Conservation (phyloP, 1,284 basidiomycete species). For the Sporisorium exsertum region DNA sequence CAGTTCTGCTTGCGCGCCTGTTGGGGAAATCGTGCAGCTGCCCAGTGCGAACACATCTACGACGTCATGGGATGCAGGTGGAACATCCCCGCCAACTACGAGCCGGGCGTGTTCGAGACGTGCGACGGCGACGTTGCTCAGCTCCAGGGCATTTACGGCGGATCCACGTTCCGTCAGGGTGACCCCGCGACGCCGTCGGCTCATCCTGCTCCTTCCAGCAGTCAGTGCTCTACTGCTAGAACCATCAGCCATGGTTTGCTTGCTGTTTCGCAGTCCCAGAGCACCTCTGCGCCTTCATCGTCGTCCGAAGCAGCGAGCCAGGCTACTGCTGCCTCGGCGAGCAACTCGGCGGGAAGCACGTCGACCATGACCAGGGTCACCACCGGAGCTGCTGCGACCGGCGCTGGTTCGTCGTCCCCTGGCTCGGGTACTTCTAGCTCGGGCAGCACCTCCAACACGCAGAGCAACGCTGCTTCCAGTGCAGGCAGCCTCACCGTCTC, state of each 20-base stretch:
- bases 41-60: conserved; percentile 65
- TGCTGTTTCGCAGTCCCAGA: conserved; percentile 7
- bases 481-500: conserved; percentile 22
- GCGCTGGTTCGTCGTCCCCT: not conserved
- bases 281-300: conserved; percentile 11
- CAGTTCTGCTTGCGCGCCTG: conserved; percentile 66
- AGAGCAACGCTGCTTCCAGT: conserved; percentile 31
- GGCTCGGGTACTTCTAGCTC: conserved; percentile 5
- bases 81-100: conserved; percentile 63
- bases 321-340: not conserved
- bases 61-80: conserved; percentile 64
- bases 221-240: conserved; percentile 31
- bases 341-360: not conserved
- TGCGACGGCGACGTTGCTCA: conserved; percentile 58
- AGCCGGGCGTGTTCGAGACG: conserved; percentile 55
- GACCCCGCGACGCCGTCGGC: conserved; percentile 45
- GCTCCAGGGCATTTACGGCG: conserved; percentile 60
- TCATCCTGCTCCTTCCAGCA: conserved; percentile 41
- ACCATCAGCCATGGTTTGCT: conserved; percentile 41
- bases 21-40: conserved; percentile 50
- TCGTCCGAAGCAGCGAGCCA: not conserved
- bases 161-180: conserved; percentile 61
- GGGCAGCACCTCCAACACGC: conserved; percentile 14
- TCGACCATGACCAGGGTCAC: conserved; percentile 22
- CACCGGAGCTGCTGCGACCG: conserved; percentile 7